Base-by-base conservation (phyloP, 495 filamentous ascomycete genomes). In the Lentithecium fluviatile region DNA sequence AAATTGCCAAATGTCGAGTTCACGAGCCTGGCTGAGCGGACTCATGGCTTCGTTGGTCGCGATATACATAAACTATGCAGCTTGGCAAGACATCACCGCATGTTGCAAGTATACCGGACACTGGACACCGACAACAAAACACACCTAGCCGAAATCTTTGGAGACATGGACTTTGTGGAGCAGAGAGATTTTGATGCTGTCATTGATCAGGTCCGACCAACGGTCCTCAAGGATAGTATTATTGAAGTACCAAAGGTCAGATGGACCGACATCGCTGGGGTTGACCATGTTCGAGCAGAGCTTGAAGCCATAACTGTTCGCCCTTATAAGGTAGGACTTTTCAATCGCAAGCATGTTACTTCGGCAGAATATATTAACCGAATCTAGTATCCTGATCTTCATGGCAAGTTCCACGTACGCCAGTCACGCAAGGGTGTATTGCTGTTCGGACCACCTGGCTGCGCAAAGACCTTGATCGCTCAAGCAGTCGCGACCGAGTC, bases 391-490 rank as follows among this genome's bases (percentile, higher is more conserved):
- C 65, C 65, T 23, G 60, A 68, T 24, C 56, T 64, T 19, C 52
- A 59, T 50, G 50, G 17, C 21, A 64, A 55, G 36, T 64, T 68
- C 40, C 56, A 60, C 19, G 52, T 29, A 7, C 53, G 52, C 17
- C 51, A 64, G 23, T 56, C 89, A 20, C 87, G 80, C 58, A 89
- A 94, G 70, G 94, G 94, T 0, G 82, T 97, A 23, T 79, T 98
- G 0, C 80, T 98, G 12, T 97, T 97, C 70, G 94, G 94, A 1
- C 94, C 94, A 0, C 94, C 94, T 0, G 94, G 94, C 17, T 98
- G 94, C 70, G 95, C 91, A 45, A 98, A 98, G 73, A 98, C 94
- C 17, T 82, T 98, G 72, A 88, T 85, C 0, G 94, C 94, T 0
- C 91, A 95, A 68, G 94, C 94, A 40, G 83, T 96, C 69, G 94